Evolutionary conservation across 2,329 filamentous ascomycete species (phyloP), one percentile per base, ranked within the genome.

Genomic region (Trichophyton mentagrophytes): DNA sequence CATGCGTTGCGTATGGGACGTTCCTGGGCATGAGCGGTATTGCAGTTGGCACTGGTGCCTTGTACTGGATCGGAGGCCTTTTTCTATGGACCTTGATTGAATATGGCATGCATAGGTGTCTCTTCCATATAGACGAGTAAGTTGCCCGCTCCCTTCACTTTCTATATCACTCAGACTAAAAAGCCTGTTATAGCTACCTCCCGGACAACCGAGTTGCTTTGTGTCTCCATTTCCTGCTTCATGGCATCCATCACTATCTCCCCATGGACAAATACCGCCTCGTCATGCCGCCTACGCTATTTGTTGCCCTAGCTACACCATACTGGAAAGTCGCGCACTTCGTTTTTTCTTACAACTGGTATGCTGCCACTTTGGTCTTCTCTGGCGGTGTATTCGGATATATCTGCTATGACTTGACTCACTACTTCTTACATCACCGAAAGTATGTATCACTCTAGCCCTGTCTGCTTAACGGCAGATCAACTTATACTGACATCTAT

Each of bases 231-330:
- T 99, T 99, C 77, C 77, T 96, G 46, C 87, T 99, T 27, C 93
- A 99, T 69, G 93, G 93, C 65, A 89, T 99, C 65, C 93, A 99
- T 71, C 93, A 99, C 75, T 99, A 97, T 75, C 82, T 99, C 3
- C 93, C 93, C n/a, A 97, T 99, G 93, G 93, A 99, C 77, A 92
- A 87, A 71, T 92, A 96, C 69, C 86, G 93, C 63, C 85, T 99
- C 8, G 93, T 99, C 65, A 97, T 99, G 93, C 93, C 93, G 0
- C 93, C 93, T 0, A 83, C 89, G 0, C 80, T 99, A 2, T 97
- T 99, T 71, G 64, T 92, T 25, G 81, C 83, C 11, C 85, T 99
- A 20, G 92, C 92, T 4, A 81, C 82, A 0, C 93, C 93, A 0
- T 97, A 97, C 78, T 99, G 89, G 87, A 89, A 89, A 73, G 79